These are phyloP conservation scores for Beauveria scarabaeidicola DNA, from an alignment of 2,329 filamentous ascomycete genomes.

Conservation along the genomic window DNA sequence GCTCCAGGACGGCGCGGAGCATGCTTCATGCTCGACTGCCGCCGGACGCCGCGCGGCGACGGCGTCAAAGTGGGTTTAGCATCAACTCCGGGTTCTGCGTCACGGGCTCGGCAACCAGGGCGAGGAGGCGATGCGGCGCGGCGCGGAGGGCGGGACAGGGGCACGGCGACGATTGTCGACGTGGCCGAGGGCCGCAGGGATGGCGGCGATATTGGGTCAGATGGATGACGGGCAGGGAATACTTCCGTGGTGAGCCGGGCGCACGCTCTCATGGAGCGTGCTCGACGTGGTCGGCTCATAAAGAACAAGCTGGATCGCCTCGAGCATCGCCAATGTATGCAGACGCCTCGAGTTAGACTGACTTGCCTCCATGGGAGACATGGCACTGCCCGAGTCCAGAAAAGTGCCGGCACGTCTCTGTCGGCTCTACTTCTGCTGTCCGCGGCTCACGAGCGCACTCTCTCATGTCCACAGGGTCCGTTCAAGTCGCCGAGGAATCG, in stretches of 20 bases:
- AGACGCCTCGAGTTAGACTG: not conserved
- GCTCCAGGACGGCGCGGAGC: constrained; percentile 35
- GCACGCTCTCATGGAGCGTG: too few species aligned
- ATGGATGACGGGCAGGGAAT: constrained; percentile 18
- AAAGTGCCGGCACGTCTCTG: not conserved
- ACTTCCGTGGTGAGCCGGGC: not conserved
- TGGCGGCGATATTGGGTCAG: constrained; percentile 29
- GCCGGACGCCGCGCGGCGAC: constrained; percentile 28
- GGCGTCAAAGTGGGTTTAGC: constrained; percentile 30
- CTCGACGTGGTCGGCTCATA: too few species aligned
- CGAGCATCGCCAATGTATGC: not conserved
- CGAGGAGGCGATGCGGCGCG: constrained; percentile 13
- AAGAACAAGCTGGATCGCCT: too few species aligned
- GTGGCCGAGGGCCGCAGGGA: constrained; percentile 34
- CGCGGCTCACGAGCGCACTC: not conserved
- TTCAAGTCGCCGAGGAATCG: not conserved
- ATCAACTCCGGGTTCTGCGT: constrained; percentile 33
- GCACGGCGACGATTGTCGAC: constrained; percentile 27
- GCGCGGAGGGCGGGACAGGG: constrained; percentile 16
- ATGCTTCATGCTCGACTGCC: constrained; percentile 41
- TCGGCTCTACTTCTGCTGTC: not conserved
- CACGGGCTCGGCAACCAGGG: constrained; percentile 25
- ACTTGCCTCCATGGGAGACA: not conserved
- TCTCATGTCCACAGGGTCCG: not conserved
- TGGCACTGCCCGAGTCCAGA: not conserved